phyloP scores from a whole-genome alignment of 2,329 filamentous ascomycete genomes.

The Claviceps maximensis region DNA sequence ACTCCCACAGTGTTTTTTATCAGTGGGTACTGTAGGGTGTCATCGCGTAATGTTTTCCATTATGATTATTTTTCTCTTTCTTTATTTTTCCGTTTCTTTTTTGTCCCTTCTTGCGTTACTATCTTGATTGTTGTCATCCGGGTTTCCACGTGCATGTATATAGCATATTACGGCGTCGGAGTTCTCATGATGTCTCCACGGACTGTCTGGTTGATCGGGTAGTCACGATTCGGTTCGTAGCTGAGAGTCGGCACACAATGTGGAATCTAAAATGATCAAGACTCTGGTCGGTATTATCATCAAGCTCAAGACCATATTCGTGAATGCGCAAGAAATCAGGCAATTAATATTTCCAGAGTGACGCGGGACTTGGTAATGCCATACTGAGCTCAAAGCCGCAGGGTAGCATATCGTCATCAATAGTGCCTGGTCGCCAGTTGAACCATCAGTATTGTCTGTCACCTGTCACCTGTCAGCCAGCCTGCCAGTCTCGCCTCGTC shows the following conservation, averaged over 20 bases:
- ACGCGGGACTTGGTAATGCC: background rate
- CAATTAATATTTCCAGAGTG: too few species aligned
- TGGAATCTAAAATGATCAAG: background rate
- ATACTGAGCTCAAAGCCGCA: background rate
- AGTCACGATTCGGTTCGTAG: background rate
- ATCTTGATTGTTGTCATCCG: background rate
- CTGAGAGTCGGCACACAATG: background rate
- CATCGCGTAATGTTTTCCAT: background rate
- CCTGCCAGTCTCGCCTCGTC: background rate
- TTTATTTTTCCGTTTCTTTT: background rate
- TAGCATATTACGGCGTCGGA: slow-evolving; percentile 3
- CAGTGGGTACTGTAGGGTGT: background rate
- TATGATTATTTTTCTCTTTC: background rate
- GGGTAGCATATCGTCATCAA: background rate
- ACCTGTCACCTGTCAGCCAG: too few species aligned
- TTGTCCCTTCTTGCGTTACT: background rate
- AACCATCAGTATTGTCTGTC: too few species aligned
- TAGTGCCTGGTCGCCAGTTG: too few species aligned
- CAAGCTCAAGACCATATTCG: background rate
- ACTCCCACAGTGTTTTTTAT: background rate
- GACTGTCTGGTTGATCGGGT: background rate
- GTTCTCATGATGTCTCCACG: background rate
- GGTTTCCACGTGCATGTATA: background rate
- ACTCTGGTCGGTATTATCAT: too few species aligned
- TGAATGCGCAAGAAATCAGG: too few species aligned